These are phyloP conservation scores for Ustilago trichophora DNA, from an alignment of 1,284 basidiomycete species.

Conservation along the genomic window DNA sequence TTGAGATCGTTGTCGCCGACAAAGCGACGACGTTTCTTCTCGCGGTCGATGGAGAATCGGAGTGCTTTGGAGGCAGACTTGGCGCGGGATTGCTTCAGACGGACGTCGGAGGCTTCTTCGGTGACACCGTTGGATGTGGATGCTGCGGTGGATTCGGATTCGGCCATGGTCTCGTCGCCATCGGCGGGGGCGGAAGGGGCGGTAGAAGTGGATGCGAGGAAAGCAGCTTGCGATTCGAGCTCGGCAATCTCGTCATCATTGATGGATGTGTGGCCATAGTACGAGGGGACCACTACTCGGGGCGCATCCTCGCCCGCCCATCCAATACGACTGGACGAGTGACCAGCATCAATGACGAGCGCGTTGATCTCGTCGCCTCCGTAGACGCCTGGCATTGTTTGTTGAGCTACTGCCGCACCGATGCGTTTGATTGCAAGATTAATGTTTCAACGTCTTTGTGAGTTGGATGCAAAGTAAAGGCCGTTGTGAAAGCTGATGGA, in stretches of 20 bases:
- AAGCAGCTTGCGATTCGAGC: constrained; percentile 39
- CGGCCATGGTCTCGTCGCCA: constrained; percentile 29
- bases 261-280: constrained; percentile 78
- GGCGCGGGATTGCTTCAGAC: constrained; percentile 35
- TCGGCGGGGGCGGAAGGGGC: constrained; percentile 19
- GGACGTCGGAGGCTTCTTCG: constrained; percentile 26
- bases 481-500: not conserved
- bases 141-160: constrained; percentile 11
- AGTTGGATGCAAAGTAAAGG: too few relatives aligned
- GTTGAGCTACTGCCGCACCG: not conserved
- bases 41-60: constrained; percentile 40
- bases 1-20: constrained; percentile 90
- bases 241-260: constrained; percentile 64
- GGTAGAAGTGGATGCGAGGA: constrained; percentile 15
- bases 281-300: constrained; percentile 87
- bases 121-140: constrained; percentile 21
- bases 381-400: constrained; percentile 63
- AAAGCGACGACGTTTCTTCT: constrained; percentile 73
- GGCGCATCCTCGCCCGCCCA: constrained; percentile 93
- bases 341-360: constrained; percentile 92
- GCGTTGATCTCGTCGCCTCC: constrained; percentile 86
- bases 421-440: too few relatives aligned
- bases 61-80: constrained; percentile 35
- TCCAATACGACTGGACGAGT: constrained; percentile 87
- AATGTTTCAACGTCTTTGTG: too few relatives aligned